Percentiles rank a stretch among this genome's conserved stretches.
These are phyloP conservation scores for Chernovozyma sophiae-reginae DNA, from an alignment of 1,139 yeast genomes.

Conservation along the genomic window DNA sequence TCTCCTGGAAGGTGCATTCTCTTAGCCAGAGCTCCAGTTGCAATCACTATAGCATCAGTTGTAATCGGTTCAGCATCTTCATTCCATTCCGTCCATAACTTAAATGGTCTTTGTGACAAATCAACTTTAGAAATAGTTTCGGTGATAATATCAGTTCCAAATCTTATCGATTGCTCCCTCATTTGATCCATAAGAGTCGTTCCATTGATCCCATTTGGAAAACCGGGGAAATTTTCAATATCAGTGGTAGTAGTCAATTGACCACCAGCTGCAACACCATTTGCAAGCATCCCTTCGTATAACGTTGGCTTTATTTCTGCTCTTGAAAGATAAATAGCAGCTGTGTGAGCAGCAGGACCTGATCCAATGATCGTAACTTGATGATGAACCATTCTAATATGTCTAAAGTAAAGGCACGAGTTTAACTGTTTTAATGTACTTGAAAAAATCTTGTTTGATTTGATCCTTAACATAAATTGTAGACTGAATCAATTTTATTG, in stretches of 20 bases:
- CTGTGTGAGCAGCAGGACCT: constrained; percentile 99
- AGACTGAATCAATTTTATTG: too few relatives aligned
- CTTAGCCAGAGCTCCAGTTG: constrained; percentile 98
- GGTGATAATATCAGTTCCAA: constrained; percentile 91
- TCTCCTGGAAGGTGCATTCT: constrained; percentile 94
- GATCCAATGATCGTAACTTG: constrained; percentile 92
- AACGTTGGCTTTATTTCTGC: constrained; percentile 93
- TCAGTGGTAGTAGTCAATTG: constrained; percentile 98
- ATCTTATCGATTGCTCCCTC: constrained; percentile 81
- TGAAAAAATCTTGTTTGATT: background rate
- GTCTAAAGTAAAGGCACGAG: background rate
- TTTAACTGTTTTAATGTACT: background rate
- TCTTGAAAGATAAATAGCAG: constrained; percentile 93
- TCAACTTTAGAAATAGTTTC: constrained; percentile 94
- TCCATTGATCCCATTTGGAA: constrained; percentile 93
- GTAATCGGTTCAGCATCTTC: constrained; percentile 88
- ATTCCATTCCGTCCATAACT: constrained; percentile 93
- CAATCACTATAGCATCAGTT: constrained; percentile 86
- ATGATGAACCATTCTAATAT: constrained; percentile 69
- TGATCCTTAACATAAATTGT: background rate
- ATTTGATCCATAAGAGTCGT: constrained; percentile 85
- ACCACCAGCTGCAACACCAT: constrained; percentile 98
- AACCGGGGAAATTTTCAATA: constrained; percentile 96
- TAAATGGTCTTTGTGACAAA: constrained; percentile 81
- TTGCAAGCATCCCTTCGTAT: constrained; percentile 95